phyloP scores from a whole-genome alignment of 208 protist species.

The Crithidia fasciculata region DNA sequence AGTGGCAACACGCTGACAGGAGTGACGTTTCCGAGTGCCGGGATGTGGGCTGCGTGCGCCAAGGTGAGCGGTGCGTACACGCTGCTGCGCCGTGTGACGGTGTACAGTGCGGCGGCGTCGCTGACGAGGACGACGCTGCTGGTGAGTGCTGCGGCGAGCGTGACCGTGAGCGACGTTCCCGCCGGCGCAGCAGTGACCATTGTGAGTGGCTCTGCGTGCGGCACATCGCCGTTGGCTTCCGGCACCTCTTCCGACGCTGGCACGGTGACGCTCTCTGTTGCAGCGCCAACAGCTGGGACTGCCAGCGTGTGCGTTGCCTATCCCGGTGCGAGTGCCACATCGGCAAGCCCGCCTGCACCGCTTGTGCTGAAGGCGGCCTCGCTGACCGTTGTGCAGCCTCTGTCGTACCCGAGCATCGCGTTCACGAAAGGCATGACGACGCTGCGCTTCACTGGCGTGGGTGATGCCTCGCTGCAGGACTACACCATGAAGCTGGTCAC shows the following conservation, averaged over 20 bases:
- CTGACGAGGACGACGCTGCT: constrained; percentile 46
- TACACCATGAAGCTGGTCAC: no score
- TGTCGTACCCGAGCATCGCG: constrained; percentile 1
- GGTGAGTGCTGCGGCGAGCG: constrained; percentile 21
- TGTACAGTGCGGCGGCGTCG: constrained; percentile 47
- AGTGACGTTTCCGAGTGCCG: constrained; percentile 43
- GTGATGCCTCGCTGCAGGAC: no score
- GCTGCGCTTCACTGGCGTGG: no score
- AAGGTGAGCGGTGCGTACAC: constrained; percentile 29
- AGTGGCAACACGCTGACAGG: constrained; percentile 16
- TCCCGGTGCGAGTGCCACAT: neutral
- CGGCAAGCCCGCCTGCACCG: no score
- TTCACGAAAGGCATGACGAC: neutral
- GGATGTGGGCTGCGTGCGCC: constrained; percentile 59
- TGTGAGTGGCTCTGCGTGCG: no score
- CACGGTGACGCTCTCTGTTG: no score
- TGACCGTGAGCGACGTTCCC: constrained; percentile 15
- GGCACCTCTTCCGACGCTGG: no score
- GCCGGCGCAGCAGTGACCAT: no score
- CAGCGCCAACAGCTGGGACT: no score
- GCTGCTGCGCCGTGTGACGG: constrained; percentile 37
- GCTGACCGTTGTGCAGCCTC: neutral
- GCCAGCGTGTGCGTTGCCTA: neutral
- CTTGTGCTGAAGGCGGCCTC: no score
- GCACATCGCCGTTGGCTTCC: no score